phyloP scores from a whole-genome alignment of 768 basidiomycete species.

The Fomitopsis pulvina region DNA sequence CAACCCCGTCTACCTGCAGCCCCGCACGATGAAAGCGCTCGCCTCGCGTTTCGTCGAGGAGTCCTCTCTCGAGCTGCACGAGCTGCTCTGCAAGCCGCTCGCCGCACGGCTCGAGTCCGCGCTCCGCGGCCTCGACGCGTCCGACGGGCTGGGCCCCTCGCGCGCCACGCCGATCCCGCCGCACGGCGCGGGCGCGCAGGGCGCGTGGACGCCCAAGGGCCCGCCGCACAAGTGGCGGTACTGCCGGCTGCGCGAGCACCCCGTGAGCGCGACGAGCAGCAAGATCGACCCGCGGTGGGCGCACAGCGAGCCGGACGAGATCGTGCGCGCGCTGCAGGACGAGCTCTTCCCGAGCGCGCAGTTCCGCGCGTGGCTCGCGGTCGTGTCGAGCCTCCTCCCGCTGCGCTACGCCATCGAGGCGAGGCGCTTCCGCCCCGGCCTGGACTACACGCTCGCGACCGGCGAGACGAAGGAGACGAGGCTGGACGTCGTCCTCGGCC shows the following conservation, averaged over 20 bases:
- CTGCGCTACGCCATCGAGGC: slow-evolving; percentile 71
- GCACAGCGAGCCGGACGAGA: slow-evolving; percentile 46
- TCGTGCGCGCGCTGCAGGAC: slow-evolving; percentile 64
- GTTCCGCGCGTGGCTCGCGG: slow-evolving; percentile 87
- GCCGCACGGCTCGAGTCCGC: slow-evolving; percentile 60
- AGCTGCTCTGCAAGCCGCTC: slow-evolving; percentile 70
- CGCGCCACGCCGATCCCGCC: slow-evolving; percentile 52
- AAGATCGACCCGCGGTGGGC: slow-evolving; percentile 48
- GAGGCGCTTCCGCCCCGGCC: slow-evolving; percentile 82
- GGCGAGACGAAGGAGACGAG: slow-evolving; percentile 76
- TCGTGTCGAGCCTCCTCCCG: slow-evolving; percentile 67
- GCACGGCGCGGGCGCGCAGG: slow-evolving; percentile 53
- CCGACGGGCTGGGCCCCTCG: slow-evolving; percentile 50
- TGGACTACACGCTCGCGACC: slow-evolving; percentile 93
- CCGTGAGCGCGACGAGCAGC: slow-evolving; percentile 29
- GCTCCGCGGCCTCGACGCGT: slow-evolving; percentile 54
- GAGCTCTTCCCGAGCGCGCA: slow-evolving; percentile 71
- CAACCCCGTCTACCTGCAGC: slow-evolving; percentile 83
- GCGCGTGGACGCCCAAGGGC: slow-evolving; percentile 67
- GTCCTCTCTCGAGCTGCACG: slow-evolving; percentile 83
- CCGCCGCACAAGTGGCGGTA: slow-evolving; percentile 96
- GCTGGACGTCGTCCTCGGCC: slow-evolving; percentile 79
- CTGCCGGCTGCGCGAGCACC: slow-evolving; percentile 46
- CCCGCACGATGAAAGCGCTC: slow-evolving; percentile 73
- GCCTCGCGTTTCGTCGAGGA: slow-evolving; percentile 77